These are phyloP conservation scores for Lipomyces yamanashiensis DNA, from an alignment of 805 yeast species.

Conservation along the genomic window DNA sequence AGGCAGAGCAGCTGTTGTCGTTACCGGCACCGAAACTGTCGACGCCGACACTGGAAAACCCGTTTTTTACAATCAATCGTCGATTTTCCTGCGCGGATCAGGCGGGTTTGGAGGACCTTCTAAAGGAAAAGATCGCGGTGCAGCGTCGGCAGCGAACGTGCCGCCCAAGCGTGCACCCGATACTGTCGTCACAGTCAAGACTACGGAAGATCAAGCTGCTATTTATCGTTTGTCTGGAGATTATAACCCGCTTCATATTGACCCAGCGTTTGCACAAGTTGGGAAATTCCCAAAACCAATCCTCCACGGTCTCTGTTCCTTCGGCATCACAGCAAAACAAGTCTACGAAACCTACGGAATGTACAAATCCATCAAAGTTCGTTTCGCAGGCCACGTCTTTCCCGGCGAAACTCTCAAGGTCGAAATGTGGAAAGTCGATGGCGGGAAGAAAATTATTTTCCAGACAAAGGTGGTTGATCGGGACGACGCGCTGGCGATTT, in stretches of 20 bases:
- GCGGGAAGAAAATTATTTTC: slow-evolving; percentile 69
- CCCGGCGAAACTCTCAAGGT: slow-evolving; percentile 90
- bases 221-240: slow-evolving; percentile 91
- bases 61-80: slow-evolving; percentile 78
- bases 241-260: slow-evolving; percentile 89
- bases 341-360: slow-evolving; percentile 80
- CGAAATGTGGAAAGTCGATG: slow-evolving; percentile 74
- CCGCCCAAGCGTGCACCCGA: slow-evolving; percentile 73
- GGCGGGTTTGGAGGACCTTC: slow-evolving; percentile 55
- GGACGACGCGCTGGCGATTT: slow-evolving; percentile 68
- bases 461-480: slow-evolving; percentile 83
- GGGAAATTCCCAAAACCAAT: slow-evolving; percentile 87
- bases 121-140: slow-evolving; percentile 60
- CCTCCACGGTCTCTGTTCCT: slow-evolving; percentile 87
- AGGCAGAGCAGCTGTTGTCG: slow-evolving; percentile 78
- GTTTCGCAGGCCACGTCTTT: slow-evolving; percentile 89
- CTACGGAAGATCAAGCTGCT: slow-evolving; percentile 78
- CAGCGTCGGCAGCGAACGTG: slow-evolving; percentile 65
- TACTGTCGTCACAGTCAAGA: slow-evolving; percentile 60
- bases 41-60: slow-evolving; percentile 71
- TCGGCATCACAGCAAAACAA: slow-evolving; percentile 80
- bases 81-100: slow-evolving; percentile 81
- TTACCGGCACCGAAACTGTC: slow-evolving; percentile 71
- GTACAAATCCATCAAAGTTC: slow-evolving; percentile 81
- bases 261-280: slow-evolving; percentile 84